Base-by-base conservation (phyloP, 169 alveolate species). In the Plasmodium relictum region DNA sequence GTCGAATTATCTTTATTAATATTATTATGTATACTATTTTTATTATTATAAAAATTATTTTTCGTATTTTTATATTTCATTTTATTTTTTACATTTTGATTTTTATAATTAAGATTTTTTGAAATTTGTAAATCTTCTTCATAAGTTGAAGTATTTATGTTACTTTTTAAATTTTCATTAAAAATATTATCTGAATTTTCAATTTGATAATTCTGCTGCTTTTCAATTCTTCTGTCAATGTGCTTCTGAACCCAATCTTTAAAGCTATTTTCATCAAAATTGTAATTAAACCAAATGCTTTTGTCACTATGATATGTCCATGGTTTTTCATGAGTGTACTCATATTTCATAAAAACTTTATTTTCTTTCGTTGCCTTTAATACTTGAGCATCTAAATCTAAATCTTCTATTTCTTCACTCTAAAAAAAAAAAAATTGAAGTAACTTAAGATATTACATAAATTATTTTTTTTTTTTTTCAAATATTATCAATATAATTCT, bases 231-330 rank as follows among this genome's bases (percentile, higher is more conserved):
- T 45, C 45, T 66, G n/a, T 83, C 91, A 16, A 83, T 83, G 41
- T 69, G 80, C 54, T 83, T 66, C 61, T 83, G 91, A 4, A 83
- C 54, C 91, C 91, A 83, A 8, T 83, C 85, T 71, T 83, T 83
- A 42, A 83, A 83, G 44, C 66, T 68, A 14, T 83, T 41, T 31
- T 83, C 91, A 52, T 83, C 73, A 18, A 83, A 83, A 48, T 83
- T 83, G n/a, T 83, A 83, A 68, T 83, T 83, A 18, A 83, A 83
- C 91, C 91, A 83, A 73, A 70, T 70, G 44, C 91, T 83, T 45
- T 68, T 83, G 50, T 83, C 91, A 16, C 54, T 41, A 24, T 83
- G 91, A 31, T 83, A 71, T 0, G 52, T 18, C 91, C 91, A 83
- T 0, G 91, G 91, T 41, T 83, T 83, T 58, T 83, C 91, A 9